Percentiles rank a stretch among this genome's conserved stretches.
Evolutionary conservation across 371 early-diverging fungal species (phyloP).

Genomic region (Blyttiomyces sp.): DNA sequence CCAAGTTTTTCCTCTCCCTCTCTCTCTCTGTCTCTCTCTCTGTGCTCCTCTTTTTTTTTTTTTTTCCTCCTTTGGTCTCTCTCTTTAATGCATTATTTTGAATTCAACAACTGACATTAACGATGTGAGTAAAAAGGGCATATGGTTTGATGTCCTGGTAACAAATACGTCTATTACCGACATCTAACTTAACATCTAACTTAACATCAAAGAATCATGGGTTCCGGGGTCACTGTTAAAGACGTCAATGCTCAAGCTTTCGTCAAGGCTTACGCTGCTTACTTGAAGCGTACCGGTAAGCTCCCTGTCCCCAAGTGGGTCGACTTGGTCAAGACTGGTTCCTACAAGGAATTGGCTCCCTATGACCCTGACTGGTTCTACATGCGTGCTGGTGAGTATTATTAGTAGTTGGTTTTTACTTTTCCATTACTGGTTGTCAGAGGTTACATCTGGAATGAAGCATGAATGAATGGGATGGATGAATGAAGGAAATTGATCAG

Average conservation of each 20-base stretch:
- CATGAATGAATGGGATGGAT: background rate
- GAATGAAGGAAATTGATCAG: no score
- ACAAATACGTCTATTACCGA: no score
- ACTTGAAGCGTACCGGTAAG: conserved; percentile 97
- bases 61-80: no score
- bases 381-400: conserved; percentile 81
- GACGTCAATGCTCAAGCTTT: conserved; percentile 95
- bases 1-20: no score
- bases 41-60: no score
- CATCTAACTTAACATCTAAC: no score
- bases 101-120: no score
- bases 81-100: no score
- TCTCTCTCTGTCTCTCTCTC: no score
- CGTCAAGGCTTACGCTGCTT: conserved; percentile 96
- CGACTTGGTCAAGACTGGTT: conserved; percentile 96
- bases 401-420: background rate
- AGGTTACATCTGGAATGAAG: background rate
- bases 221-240: conserved; percentile 85
- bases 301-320: conserved; percentile 98
- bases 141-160: no score
- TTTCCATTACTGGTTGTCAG: background rate
- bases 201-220: background rate
- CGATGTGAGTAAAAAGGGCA: no score
- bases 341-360: conserved; percentile 94
- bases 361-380: conserved; percentile 99